Conservation (phyloP, 176 grass and related monocot genomes). For the Areca catechu region DNA sequence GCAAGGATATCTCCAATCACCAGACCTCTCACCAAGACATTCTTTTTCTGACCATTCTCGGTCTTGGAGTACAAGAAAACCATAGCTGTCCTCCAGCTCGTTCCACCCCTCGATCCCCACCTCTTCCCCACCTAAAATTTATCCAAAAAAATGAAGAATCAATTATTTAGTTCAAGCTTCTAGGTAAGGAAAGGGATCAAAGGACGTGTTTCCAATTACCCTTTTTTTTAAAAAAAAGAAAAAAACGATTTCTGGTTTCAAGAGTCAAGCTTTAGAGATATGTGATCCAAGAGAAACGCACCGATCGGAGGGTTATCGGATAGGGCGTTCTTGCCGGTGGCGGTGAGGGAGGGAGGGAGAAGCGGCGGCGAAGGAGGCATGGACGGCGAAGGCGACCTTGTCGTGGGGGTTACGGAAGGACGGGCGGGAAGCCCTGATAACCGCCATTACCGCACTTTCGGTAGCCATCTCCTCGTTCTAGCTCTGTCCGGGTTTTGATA, state of each 20-base stretch:
- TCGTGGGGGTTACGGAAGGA: conserved; percentile 55
- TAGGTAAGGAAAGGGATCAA: no score
- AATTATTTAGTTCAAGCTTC: no score
- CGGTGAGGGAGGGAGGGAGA: conserved; percentile 48
- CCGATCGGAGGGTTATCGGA: conserved; percentile 30
- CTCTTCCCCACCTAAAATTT: conserved; percentile 42
- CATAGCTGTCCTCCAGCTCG: conserved; percentile 49
- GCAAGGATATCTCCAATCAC: conserved; percentile 54
- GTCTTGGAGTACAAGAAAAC: conserved; percentile 64
- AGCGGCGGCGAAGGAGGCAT: conserved; percentile 66
- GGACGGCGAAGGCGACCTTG: conserved; percentile 61
- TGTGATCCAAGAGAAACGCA: background rate
- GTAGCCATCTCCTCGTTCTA: conserved; percentile 28
- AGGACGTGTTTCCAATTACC: background rate
- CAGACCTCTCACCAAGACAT: conserved; percentile 52
- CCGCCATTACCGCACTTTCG: conserved; percentile 45
- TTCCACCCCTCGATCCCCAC: conserved; percentile 80
- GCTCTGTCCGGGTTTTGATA: no score
- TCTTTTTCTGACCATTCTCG: conserved; percentile 51
- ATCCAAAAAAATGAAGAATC: background rate
- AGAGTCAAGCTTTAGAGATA: background rate
- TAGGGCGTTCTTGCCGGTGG: conserved; percentile 48
- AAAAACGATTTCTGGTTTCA: no score
- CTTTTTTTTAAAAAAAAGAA: no score
- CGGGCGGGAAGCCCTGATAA: conserved; percentile 54